Base-by-base conservation (phyloP, 2,329 filamentous ascomycete genomes). In the Aaosphaeria arxii region DNA sequence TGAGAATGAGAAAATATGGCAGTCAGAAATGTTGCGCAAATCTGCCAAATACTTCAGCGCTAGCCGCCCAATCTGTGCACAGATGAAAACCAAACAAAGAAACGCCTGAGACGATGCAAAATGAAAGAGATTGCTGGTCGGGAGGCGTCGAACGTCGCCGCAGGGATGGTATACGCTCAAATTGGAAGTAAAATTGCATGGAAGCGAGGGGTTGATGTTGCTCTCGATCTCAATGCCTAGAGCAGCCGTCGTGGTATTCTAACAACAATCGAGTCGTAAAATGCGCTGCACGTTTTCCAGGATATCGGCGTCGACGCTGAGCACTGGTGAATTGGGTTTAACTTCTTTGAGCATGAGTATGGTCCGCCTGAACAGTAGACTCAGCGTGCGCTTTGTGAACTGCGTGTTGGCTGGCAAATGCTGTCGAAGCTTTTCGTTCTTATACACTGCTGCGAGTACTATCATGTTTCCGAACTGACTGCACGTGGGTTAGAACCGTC, bases 401-500 rank as follows among this genome's bases (percentile, higher is more conserved):
- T 53, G 52, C 11, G 54, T 56, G 28, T 61, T 44, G 17, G 40
- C 42, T 5, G 62, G 63, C 5, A 68, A 53, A 31, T 59, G 56
- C 75, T 71, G 0, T 39, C 57, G 56, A 5, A 70, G 56, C 6
- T 58, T 58, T 42, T 92, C 88, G 52, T 79, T 81, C 33, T 9
- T 9, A 70, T 84, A 91, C 4, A 87, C 88, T 1, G 92, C 91
- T 29, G 89, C 84, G 3, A 99, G 81, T n/a, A 95, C 89, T 43
- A 97, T 77, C 62, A 96, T 83, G 66, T 97, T 97, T 49, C 94
- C 92, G 76, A 95, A 99, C 89, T 99, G 94, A 5, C 91, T 95
- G 38, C 9, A 29, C n/a, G n/a, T 9, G 33, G 9, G 33, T 36
- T 36, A 36, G 33, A n/a, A 36, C 33, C n/a, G n/a, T 36, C 33